Percentiles rank a stretch among this genome's conserved stretches.
phyloP scores from a whole-genome alignment of 768 basidiomycete genomes.

The Boletus rubescentipes region DNA sequence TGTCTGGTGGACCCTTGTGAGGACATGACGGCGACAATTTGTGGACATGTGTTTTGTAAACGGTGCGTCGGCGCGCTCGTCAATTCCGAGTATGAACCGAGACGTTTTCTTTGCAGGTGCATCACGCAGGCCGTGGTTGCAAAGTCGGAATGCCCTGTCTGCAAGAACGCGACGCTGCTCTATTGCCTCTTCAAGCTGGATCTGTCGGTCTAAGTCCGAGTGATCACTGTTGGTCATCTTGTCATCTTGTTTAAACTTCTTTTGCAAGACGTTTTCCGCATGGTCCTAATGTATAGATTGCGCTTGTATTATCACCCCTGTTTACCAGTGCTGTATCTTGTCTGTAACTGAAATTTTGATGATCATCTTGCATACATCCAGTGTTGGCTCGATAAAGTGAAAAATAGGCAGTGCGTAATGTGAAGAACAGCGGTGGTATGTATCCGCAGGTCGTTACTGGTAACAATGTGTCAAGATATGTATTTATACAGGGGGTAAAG shows the following conservation, averaged over 20 bases:
- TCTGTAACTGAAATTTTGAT: neutral
- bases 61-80: slow-evolving; percentile 33
- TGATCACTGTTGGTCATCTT: neutral
- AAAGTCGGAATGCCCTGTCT: slow-evolving; percentile 51
- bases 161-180: slow-evolving; percentile 47
- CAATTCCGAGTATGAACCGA: neutral
- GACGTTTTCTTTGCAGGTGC: slow-evolving; percentile 39
- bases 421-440: too few relatives aligned
- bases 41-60: slow-evolving; percentile 64
- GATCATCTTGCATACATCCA: neutral
- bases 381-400: too few relatives aligned
- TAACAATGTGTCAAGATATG: too few relatives aligned
- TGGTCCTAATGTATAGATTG: neutral
- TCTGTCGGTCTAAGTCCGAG: slow-evolving; percentile 23
- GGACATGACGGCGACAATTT: slow-evolving; percentile 57
- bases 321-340: slow-evolving; percentile 8
- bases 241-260: neutral
- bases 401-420: too few relatives aligned
- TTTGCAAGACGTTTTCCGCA: neutral
- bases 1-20: slow-evolving; percentile 51
- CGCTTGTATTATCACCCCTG: neutral
- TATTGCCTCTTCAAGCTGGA: slow-evolving; percentile 60
- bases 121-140: slow-evolving; percentile 50
- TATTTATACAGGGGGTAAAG: too few relatives aligned
- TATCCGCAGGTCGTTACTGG: neutral